Conservation (phyloP, 2,329 filamentous ascomycete species). For the Aureobasidium mangrovei region DNA sequence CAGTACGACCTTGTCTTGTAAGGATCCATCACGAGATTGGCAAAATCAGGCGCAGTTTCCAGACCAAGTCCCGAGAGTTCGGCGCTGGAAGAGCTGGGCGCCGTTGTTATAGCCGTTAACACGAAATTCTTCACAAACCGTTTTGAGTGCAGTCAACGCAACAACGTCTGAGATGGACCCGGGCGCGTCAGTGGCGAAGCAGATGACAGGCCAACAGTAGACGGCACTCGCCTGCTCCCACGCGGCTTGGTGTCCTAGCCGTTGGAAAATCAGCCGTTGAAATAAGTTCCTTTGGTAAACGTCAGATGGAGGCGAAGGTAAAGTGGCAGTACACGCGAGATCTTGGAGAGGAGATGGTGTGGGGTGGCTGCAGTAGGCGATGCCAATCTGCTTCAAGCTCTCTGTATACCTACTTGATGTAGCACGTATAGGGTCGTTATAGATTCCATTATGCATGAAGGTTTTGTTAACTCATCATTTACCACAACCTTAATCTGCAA, state of each 20-base stretch:
- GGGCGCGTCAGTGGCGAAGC: not conserved
- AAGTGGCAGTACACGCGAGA: not conserved
- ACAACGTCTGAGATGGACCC: not conserved
- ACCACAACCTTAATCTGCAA: not conserved
- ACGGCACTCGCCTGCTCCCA: not conserved
- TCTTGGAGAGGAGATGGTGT: not conserved
- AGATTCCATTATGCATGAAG: not conserved
- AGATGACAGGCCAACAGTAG: not conserved
- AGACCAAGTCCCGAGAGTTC: not conserved
- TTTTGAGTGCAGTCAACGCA: slow-evolving; percentile 2
- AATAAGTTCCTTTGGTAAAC: slow-evolving; percentile 5
- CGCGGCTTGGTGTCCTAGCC: not conserved
- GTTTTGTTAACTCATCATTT: slow-evolving; percentile 2
- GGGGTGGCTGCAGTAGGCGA: slow-evolving; percentile 1
- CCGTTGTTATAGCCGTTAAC: slow-evolving; percentile 13
- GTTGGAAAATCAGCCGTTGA: slow-evolving; percentile 11
- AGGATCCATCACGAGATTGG: not conserved
- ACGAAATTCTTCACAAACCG: slow-evolving; percentile 2
- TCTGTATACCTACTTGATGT: not conserved
- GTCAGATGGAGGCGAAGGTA: not conserved
- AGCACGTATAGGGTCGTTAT: slow-evolving; percentile 9
- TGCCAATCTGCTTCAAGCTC: slow-evolving; percentile 10
- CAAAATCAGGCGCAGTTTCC: not conserved
- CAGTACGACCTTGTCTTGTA: not conserved
- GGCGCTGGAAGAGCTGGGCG: not conserved